phyloP scores from a whole-genome alignment of 2,329 filamentous ascomycete genomes.

The Botrytis cinerea region DNA sequence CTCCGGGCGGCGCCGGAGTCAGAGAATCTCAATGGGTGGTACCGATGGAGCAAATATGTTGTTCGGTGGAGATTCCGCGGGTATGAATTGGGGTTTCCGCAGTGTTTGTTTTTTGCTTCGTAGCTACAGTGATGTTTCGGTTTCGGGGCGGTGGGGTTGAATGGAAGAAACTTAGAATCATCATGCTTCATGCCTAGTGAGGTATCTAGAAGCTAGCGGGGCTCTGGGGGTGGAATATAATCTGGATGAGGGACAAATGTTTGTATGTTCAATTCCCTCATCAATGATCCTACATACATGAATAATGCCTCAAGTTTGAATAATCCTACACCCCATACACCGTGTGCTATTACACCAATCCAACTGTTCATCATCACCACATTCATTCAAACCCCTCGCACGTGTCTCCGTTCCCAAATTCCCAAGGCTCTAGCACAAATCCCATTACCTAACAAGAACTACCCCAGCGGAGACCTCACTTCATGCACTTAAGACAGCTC shows the following conservation, averaged over 20 bases:
- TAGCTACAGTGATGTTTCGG: constrained; percentile 1
- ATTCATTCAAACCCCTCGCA: neutral
- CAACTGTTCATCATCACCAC: neutral
- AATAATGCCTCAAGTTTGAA: neutral
- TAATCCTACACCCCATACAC: neutral
- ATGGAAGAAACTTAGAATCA: neutral
- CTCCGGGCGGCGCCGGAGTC: neutral
- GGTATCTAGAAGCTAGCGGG: constrained; percentile 7
- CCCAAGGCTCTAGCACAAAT: neutral
- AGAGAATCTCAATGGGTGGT: neutral
- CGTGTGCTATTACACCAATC: neutral
- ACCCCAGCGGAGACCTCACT: constrained; percentile 1
- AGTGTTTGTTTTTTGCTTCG: neutral
- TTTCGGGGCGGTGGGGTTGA: constrained; percentile 6
- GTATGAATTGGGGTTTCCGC: neutral
- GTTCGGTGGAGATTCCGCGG: constrained; percentile 10
- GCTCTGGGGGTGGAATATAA: neutral
- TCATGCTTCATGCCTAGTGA: neutral
- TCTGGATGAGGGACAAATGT: neutral
- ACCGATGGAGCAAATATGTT: neutral
- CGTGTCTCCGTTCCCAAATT: neutral
- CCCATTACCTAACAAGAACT: constrained; percentile 9
- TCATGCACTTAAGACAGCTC: constrained; percentile 7
- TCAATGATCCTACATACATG: neutral
- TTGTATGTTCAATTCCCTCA: constrained; percentile 1